These are phyloP conservation scores for Penicillium sp. DNA, from an alignment of 2,329 filamentous ascomycete genomes.

Conservation along the genomic window DNA sequence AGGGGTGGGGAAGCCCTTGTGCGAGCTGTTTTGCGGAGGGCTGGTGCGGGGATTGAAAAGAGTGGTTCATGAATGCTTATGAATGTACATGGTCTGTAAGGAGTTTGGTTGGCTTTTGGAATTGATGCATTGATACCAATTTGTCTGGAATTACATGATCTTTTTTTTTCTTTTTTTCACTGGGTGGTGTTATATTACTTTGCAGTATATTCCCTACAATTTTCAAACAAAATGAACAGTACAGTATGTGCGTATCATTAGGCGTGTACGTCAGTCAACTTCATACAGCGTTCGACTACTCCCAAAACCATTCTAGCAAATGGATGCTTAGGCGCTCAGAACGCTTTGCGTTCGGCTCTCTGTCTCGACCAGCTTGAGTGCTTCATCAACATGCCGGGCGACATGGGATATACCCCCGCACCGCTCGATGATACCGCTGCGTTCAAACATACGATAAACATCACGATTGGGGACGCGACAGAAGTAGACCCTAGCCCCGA, in stretches of 20 bases:
- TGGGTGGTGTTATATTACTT: not conserved
- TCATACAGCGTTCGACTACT: not conserved
- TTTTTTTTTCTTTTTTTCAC: not conserved
- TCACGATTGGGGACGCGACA: slow-evolving; percentile 59
- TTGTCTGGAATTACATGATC: not conserved
- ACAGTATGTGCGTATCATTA: not conserved
- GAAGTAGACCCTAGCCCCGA: slow-evolving; percentile 66
- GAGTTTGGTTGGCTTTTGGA: not conserved
- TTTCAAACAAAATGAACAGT: not conserved
- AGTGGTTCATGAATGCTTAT: not conserved
- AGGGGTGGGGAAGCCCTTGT: slow-evolving; percentile 40
- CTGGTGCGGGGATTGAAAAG: slow-evolving; percentile 26
- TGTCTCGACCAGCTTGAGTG: slow-evolving; percentile 77
- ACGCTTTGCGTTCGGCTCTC: slow-evolving; percentile 52
- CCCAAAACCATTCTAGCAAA: not conserved
- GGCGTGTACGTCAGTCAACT: not conserved
- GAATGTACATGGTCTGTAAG: not conserved
- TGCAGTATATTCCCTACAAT: not conserved
- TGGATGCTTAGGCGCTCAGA: not conserved
- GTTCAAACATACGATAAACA: slow-evolving; percentile 74
- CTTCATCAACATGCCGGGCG: slow-evolving; percentile 81
- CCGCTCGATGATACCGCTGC: slow-evolving; percentile 82
- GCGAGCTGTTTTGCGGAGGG: slow-evolving; percentile 35
- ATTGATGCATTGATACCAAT: slow-evolving; percentile 10
- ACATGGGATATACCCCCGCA: slow-evolving; percentile 81